Evolutionary conservation across 805 yeast species (phyloP).

Genomic region (Peterozyma toletana): DNA sequence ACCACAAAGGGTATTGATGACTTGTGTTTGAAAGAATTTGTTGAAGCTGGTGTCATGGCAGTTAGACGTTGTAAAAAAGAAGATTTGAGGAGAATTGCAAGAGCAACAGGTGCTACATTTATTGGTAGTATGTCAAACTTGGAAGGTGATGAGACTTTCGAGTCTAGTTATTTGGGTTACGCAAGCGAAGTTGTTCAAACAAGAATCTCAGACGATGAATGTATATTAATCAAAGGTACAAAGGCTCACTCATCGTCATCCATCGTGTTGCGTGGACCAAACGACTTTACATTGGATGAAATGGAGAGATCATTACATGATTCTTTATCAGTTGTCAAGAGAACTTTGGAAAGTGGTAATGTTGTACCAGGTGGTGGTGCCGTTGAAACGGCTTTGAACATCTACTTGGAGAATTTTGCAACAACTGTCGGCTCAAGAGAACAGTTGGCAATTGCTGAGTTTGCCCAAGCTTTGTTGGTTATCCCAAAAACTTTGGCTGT

Average conservation of each 20-base stretch:
- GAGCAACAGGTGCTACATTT: slow-evolving; percentile 96
- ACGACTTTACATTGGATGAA: slow-evolving; percentile 92
- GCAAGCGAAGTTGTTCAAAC: slow-evolving; percentile 92
- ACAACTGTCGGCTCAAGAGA: slow-evolving; percentile 97
- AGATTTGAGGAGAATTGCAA: slow-evolving; percentile 92
- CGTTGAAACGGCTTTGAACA: slow-evolving; percentile 94
- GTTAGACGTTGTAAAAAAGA: slow-evolving; percentile 97
- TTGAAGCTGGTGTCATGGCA: slow-evolving; percentile 88
- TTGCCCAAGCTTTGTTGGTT: slow-evolving; percentile 80
- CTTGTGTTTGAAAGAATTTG: slow-evolving; percentile 82
- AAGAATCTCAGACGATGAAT: slow-evolving; percentile 91
- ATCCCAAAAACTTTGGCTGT: slow-evolving; percentile 96
- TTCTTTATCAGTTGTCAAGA: slow-evolving; percentile 87
- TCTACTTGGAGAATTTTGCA: slow-evolving; percentile 93
- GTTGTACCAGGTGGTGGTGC: slow-evolving; percentile 99
- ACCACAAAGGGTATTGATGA: slow-evolving; percentile 96
- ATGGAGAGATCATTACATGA: slow-evolving; percentile 98
- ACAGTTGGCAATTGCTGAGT: slow-evolving; percentile 96
- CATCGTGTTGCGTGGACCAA: slow-evolving; percentile 90
- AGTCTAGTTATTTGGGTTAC: slow-evolving; percentile 72
- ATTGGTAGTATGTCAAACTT: slow-evolving; percentile 82
- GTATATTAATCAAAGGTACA: slow-evolving; percentile 86
- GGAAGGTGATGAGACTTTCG: slow-evolving; percentile 94
- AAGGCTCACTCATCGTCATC: slow-evolving; percentile 88
- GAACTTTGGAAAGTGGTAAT: slow-evolving; percentile 88